Evolutionary conservation across 2,329 filamentous ascomycete genomes (phyloP).

Genomic region (Cladosporium sphaerospermum): DNA sequence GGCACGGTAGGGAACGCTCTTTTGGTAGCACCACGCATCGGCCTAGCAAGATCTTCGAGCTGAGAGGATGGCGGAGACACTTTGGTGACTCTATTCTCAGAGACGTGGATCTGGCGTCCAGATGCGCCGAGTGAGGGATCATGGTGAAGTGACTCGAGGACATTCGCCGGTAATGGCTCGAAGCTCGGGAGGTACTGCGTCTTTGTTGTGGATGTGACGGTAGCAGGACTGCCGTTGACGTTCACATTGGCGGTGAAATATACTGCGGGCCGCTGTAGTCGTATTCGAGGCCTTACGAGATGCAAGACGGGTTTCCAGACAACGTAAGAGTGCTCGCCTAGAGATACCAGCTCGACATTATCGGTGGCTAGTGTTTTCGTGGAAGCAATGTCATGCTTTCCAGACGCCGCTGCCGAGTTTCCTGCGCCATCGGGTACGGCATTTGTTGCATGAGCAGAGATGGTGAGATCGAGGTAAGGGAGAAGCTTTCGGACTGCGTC

Average conservation of each 20-base stretch:
- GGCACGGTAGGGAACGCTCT: conserved; percentile 61
- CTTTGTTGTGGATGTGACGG: conserved; percentile 47
- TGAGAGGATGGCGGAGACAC: conserved; percentile 62
- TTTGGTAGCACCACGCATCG: conserved; percentile 58
- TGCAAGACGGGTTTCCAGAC: conserved; percentile 25
- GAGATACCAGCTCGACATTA: conserved; percentile 16
- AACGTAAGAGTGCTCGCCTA: conserved; percentile 21
- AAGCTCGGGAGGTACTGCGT: conserved; percentile 65
- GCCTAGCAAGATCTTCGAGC: conserved; percentile 54
- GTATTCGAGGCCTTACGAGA: conserved; percentile 43
- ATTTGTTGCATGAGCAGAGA: conserved; percentile 29
- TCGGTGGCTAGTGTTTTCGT: conserved; percentile 12
- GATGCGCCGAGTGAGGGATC: conserved; percentile 59
- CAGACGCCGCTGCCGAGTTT: conserved; percentile 24
- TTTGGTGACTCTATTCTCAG: conserved; percentile 66
- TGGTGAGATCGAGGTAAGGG: conserved; percentile 21
- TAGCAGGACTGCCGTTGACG: conserved; percentile 25
- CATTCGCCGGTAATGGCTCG: conserved; percentile 63
- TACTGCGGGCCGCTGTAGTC: conserved; percentile 60
- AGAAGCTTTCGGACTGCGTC: conserved; percentile 19
- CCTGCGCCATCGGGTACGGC: conserved; percentile 26
- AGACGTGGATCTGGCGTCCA: conserved; percentile 54
- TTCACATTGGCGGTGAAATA: conserved; percentile 47
- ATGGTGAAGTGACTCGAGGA: conserved; percentile 66
- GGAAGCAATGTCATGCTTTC: conserved; percentile 26